Percentiles rank a stretch among this genome's conserved stretches.
phyloP scores from a whole-genome alignment of 495 filamentous ascomycete genomes.

The Neurospora tetrasperma region DNA sequence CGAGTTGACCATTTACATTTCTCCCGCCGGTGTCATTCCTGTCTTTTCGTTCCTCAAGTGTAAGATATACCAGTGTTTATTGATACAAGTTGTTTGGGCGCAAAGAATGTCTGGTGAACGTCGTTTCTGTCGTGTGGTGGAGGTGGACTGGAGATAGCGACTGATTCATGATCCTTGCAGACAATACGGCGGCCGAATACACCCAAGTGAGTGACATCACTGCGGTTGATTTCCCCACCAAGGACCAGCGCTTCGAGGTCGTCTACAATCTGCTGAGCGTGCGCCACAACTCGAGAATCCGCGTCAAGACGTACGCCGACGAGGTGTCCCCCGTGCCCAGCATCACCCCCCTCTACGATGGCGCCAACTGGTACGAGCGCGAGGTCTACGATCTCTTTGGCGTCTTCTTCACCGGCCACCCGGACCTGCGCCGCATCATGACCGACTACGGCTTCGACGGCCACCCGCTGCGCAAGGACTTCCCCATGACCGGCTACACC shows the following conservation, averaged over 20 bases:
- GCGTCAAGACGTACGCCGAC: slow-evolving; percentile 98
- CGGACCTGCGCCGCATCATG: slow-evolving; percentile 96
- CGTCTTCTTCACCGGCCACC: slow-evolving; percentile 91
- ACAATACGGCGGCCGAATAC: slow-evolving; percentile 94
- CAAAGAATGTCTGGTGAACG: not conserved
- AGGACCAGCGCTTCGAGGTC: slow-evolving; percentile 89
- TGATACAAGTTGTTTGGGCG: not conserved
- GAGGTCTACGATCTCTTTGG: slow-evolving; percentile 98
- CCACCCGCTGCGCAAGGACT: slow-evolving; percentile 94
- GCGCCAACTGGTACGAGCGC: slow-evolving; percentile 97
- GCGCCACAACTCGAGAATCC: slow-evolving; percentile 89
- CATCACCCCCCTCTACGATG: slow-evolving; percentile 76
- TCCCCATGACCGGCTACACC: slow-evolving; percentile 96
- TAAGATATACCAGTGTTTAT: slow-evolving; percentile 17
- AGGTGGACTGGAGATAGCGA: not conserved
- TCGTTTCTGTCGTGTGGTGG: slow-evolving; percentile 2
- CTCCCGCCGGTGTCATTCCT: slow-evolving; percentile 77
- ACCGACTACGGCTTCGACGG: slow-evolving; percentile 99
- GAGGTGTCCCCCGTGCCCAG: slow-evolving; percentile 92
- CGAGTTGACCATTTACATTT: slow-evolving; percentile 87
- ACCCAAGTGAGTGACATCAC: slow-evolving; percentile 89
- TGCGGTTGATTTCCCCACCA: slow-evolving; percentile 89
- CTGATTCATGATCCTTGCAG: slow-evolving; percentile 14
- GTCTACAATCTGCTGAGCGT: slow-evolving; percentile 97
- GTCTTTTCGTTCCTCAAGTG: slow-evolving; percentile 91